Evolutionary conservation across 306 rosid genomes (phyloP).

Genomic region (Carpinus fangiana): DNA sequence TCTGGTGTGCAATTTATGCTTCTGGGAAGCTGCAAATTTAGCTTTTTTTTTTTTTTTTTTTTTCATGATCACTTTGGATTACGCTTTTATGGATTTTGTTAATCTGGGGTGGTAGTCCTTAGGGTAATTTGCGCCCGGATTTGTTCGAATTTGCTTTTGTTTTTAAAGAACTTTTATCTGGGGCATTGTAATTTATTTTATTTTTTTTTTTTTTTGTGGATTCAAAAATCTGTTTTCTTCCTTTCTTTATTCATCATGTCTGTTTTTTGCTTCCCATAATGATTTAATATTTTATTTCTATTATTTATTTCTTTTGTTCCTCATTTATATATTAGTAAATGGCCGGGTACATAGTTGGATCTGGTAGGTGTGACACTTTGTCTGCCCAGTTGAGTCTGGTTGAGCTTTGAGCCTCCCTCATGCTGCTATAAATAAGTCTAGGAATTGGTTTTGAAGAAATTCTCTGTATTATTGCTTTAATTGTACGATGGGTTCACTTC

Average conservation of each 20-base stretch:
- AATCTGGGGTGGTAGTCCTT: conserved; percentile 21
- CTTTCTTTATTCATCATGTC: background rate
- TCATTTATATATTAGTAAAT: too few relatives aligned
- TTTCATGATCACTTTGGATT: background rate
- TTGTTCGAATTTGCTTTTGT: background rate
- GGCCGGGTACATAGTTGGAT: too few relatives aligned
- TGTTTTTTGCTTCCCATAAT: background rate
- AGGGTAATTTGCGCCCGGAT: conserved; percentile 4
- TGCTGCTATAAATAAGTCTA: too few relatives aligned
- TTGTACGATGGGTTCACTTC: background rate
- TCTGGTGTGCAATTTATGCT: background rate
- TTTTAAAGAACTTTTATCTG: too few relatives aligned
- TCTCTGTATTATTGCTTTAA: too few relatives aligned
- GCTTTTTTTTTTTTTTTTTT: conserved; percentile 8
- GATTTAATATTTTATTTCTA: background rate
- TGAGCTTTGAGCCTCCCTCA: too few relatives aligned
- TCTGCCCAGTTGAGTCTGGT: too few relatives aligned
- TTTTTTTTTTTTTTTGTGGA: background rate
- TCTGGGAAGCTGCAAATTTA: conserved; percentile 15
- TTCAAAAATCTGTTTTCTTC: too few relatives aligned
- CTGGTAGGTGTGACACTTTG: too few relatives aligned
- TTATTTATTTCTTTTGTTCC: background rate
- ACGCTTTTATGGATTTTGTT: conserved; percentile 14
- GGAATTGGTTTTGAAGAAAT: too few relatives aligned
- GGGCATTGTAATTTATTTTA: background rate